Conservation (phyloP, 2,329 filamentous ascomycete genomes). For the Penicillium paneum region DNA sequence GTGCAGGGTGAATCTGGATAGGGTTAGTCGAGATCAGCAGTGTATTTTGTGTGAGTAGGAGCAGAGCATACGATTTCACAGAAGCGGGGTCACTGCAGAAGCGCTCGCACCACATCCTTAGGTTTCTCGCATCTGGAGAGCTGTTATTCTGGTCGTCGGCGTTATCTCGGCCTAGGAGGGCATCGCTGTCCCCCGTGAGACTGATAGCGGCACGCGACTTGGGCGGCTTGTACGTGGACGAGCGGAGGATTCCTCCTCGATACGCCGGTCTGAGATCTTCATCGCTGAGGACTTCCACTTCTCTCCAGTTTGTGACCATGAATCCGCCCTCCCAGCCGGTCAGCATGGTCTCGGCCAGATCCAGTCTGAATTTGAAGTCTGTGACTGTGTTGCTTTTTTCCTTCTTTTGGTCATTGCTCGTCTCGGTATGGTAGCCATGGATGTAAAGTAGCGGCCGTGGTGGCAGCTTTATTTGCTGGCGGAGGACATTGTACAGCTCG, state of each 20-base stretch:
- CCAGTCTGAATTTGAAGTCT: constrained; percentile 21
- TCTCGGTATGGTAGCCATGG: constrained; percentile 17
- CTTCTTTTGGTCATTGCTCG: constrained; percentile 12
- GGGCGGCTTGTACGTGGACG: constrained; percentile 15
- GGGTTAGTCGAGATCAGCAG: neutral
- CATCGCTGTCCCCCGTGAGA: constrained; percentile 12
- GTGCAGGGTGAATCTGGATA: constrained; percentile 29
- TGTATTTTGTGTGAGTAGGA: neutral
- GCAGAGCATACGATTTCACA: constrained; percentile 35
- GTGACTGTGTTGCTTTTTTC: constrained; percentile 8
- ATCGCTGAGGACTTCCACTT: constrained; percentile 12
- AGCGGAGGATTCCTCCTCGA: constrained; percentile 19
- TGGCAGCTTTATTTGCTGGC: constrained; percentile 20
- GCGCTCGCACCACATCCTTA: constrained; percentile 34
- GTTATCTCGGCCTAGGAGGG: constrained; percentile 9
- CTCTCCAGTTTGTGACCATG: constrained; percentile 5
- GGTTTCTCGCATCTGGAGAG: neutral
- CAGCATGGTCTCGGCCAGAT: constrained; percentile 25
- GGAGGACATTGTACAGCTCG: constrained; percentile 15
- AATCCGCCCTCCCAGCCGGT: constrained; percentile 19
- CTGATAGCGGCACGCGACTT: neutral
- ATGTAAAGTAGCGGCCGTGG: constrained; percentile 19
- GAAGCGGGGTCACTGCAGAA: constrained; percentile 35
- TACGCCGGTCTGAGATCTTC: constrained; percentile 12
- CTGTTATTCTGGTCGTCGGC: neutral